Evolutionary conservation across 768 basidiomycete species (phyloP).

Genomic region (Collybia nuda): DNA sequence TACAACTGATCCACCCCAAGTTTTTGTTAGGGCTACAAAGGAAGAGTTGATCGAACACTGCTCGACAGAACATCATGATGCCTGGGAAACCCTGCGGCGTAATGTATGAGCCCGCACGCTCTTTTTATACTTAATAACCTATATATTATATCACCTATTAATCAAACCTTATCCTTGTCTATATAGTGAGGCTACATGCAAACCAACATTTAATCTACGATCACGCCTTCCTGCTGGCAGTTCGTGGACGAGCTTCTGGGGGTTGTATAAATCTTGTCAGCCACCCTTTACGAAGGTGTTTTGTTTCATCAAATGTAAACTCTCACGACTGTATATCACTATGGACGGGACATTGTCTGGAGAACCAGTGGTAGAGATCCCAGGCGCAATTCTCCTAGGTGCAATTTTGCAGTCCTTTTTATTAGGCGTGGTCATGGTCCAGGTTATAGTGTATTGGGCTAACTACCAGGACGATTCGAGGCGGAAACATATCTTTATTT

Average conservation of each 20-base stretch:
- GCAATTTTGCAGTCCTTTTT: conserved; percentile 48
- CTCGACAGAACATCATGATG: conserved; percentile 42
- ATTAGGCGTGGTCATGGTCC: conserved; percentile 40
- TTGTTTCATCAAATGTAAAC: not conserved
- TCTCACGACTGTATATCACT: conserved; percentile 2
- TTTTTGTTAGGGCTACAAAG: conserved; percentile 34
- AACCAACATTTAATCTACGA: not conserved
- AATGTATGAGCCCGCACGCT: conserved; percentile 5
- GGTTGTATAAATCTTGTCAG: not conserved
- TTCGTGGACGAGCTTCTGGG: too few species aligned
- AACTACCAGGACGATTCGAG: conserved; percentile 44
- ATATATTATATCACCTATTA: too few species aligned
- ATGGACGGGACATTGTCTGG: conserved; percentile 24
- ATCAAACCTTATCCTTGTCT: too few species aligned
- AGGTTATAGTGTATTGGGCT: conserved; percentile 39
- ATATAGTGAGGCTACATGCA: too few species aligned
- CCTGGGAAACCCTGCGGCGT: conserved; percentile 44
- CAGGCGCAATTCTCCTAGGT: conserved; percentile 43
- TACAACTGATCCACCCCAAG: conserved; percentile 26
- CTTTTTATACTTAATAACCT: not conserved
- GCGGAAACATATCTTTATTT: conserved; percentile 40
- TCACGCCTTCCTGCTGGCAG: not conserved
- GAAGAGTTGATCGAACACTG: conserved; percentile 51
- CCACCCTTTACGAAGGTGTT: not conserved
- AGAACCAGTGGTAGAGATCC: conserved; percentile 25